A percentile compares a stretch with the other conserved stretches of the same genome.
phyloP scores from a whole-genome alignment of 2,329 filamentous ascomycete species.

The Trichoderma polysporum region DNA sequence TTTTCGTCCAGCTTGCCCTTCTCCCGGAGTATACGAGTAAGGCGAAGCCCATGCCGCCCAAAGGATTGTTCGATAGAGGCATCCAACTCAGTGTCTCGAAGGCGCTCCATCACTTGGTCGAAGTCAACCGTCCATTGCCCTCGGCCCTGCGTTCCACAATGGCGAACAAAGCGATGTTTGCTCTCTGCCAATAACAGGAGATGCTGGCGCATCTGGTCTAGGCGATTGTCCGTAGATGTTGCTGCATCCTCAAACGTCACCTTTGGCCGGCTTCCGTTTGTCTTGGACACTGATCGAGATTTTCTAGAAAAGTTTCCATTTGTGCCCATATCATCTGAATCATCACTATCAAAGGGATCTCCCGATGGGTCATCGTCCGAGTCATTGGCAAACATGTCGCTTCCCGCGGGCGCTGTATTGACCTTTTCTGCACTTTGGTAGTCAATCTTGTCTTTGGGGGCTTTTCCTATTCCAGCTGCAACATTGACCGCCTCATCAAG shows the following conservation, averaged over 20 bases:
- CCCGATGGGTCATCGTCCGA: constrained; percentile 34
- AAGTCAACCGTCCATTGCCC: constrained; percentile 86
- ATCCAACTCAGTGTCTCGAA: constrained; percentile 79
- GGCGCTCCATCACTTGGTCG: constrained; percentile 63
- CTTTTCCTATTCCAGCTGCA: constrained; percentile 57
- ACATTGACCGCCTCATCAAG: constrained; percentile 55
- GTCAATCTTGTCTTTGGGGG: constrained; percentile 47
- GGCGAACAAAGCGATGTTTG: constrained; percentile 65
- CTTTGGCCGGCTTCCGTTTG: constrained; percentile 41
- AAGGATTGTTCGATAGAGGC: constrained; percentile 75
- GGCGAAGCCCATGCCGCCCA: constrained; percentile 72
- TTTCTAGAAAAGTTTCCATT: constrained; percentile 28
- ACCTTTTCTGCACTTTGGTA: constrained; percentile 50
- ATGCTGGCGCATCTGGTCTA: constrained; percentile 67
- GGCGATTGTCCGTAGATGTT: constrained; percentile 44
- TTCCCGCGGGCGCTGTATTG: constrained; percentile 36
- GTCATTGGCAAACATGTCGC: constrained; percentile 39
- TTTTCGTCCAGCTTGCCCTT: constrained; percentile 97
- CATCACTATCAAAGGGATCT: constrained; percentile 27
- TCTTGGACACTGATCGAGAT: constrained; percentile 32
- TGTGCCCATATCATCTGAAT: constrained; percentile 37
- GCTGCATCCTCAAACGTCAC: constrained; percentile 54
- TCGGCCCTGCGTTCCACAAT: constrained; percentile 60
- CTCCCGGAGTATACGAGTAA: constrained; percentile 80
- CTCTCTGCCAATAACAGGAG: constrained; percentile 71